A percentile compares a stretch with the other conserved stretches of the same genome.
Conservation (phyloP, 345 rosid species). For the Anacardium occidentale region DNA sequence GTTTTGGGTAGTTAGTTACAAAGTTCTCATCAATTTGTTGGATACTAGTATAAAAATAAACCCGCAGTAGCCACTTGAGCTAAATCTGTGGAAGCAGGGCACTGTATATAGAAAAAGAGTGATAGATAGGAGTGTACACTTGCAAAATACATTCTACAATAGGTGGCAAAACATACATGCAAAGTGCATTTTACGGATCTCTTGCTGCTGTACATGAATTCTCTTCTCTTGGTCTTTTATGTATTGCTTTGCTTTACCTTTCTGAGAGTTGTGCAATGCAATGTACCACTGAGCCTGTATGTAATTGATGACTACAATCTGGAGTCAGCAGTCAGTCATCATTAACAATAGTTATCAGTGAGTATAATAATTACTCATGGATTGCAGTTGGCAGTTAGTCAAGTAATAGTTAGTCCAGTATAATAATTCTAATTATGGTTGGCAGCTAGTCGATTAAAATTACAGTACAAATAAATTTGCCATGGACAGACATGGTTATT, state of each 20-base stretch:
- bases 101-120: slow-evolving; percentile 54
- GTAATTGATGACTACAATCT: no score
- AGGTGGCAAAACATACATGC: slow-evolving; percentile 19
- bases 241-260: neutral
- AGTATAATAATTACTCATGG: no score
- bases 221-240: neutral
- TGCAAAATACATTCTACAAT: slow-evolving; percentile 33
- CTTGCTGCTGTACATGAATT: neutral
- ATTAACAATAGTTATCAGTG: no score
- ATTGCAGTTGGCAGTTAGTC: no score
- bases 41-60: slow-evolving; percentile 31
- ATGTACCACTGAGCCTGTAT: neutral
- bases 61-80: slow-evolving; percentile 41
- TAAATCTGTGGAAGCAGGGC: slow-evolving; percentile 40
- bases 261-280: neutral
- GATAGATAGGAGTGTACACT: slow-evolving; percentile 33
- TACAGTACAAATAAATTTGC: no score
- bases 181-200: slow-evolving; percentile 3
- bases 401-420: no score
- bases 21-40: slow-evolving; percentile 37
- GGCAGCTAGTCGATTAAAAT: no score
- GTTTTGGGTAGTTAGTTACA: slow-evolving; percentile 21
- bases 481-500: no score
- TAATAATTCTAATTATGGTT: no score
- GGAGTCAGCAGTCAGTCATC: no score